Base-by-base conservation (phyloP, 495 filamentous ascomycete genomes). In the Penicillium ochrochloron region DNA sequence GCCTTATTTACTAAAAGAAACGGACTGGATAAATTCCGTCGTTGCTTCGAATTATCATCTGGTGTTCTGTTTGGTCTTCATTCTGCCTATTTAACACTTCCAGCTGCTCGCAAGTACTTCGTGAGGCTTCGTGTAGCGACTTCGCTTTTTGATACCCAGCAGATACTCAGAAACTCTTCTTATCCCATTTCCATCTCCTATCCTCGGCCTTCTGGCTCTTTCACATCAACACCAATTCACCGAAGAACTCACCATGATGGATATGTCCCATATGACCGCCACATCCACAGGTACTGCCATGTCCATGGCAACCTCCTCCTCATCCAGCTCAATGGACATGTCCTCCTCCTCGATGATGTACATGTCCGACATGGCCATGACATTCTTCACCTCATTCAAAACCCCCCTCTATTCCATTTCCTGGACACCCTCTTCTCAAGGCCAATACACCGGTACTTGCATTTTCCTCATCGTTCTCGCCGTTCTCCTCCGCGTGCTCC, bases 321-420 rank as follows among this genome's bases (percentile, higher is more conserved):
- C 68, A 12, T 56, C 60, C 3, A 44, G 54, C 54, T 60, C 54
- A 7, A 70, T 70, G 64, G 65, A 63, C 59, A 72, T 69, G 66
- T 61, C 44, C 52, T 67, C 65, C 3, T 63, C 61, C 17, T 63
- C 63, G 53, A 59, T 67, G 8, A 70, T 71, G 69, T 60, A 59
- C 53, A 73, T 71, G 71, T 64, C 72, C n/a, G 61, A 64, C 19
- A 73, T 75, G 73, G 44, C 63, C 21, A 75, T 75, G 73, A 70
- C 66, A 11, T 75, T 75, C 64, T 75, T 75, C 62, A 69, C 65
- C 56, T 73, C 71, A 0, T 59, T 61, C 46, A 57, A 59, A 51
- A 74, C 73, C 10, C 63, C 71, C n/a, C 71, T 74, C 27, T 75
- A 61, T 57, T 63, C 73, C 1, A 55, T 48, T 1, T 33, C 56